A percentile compares a stretch with the other conserved stretches of the same genome.
phyloP scores from a whole-genome alignment of 75 land plant genomes.

The Cryptomeria japonica region DNA sequence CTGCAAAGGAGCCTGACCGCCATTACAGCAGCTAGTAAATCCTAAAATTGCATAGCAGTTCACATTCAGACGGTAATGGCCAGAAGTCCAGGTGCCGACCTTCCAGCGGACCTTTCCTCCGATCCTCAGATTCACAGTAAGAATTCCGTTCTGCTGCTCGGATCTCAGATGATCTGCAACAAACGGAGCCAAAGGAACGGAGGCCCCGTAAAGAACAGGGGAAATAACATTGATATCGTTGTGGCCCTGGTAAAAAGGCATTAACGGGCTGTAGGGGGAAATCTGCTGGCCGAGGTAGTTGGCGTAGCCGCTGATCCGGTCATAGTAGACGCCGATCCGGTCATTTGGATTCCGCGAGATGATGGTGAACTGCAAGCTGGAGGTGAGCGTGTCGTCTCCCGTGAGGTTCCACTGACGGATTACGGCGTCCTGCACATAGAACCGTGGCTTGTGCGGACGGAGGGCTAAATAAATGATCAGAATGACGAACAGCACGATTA shows the following conservation, averaged over 20 bases:
- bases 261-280: constrained; percentile 24
- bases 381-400: constrained; percentile 28
- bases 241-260: constrained; percentile 38
- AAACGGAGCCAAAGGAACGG: constrained; percentile 41
- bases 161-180: constrained; percentile 27
- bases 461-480: constrained; percentile 43
- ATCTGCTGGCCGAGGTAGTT: constrained; percentile 52
- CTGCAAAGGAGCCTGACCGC: background rate
- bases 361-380: constrained; percentile 61
- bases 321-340: constrained; percentile 40
- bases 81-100: constrained; percentile 23
- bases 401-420: constrained; percentile 30
- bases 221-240: constrained; percentile 43
- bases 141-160: constrained; percentile 38
- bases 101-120: constrained; percentile 44
- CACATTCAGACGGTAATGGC: constrained; percentile 31
- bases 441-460: constrained; percentile 42
- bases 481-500: constrained; percentile 32
- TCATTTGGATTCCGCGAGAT: constrained; percentile 48
- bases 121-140: constrained; percentile 36
- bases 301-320: constrained; percentile 34
- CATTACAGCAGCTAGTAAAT: background rate
- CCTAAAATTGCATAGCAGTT: constrained; percentile 36
- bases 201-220: constrained; percentile 29
- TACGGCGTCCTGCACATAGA: constrained; percentile 41